These are phyloP conservation scores for Candida palmyrensis DNA, from an alignment of 805 yeast species.

Conservation along the genomic window DNA sequence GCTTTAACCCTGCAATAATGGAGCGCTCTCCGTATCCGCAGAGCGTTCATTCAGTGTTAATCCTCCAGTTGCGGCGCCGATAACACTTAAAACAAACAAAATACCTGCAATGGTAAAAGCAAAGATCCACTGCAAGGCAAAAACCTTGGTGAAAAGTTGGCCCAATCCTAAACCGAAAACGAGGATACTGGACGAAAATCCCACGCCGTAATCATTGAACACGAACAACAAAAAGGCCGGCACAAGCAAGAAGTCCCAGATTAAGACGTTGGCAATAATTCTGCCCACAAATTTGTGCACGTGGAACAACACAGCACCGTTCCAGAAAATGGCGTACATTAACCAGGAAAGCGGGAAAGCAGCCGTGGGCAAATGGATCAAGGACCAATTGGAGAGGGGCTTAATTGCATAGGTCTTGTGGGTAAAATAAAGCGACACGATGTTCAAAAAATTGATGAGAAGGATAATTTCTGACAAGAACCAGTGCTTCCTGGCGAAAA, in stretches of 20 bases:
- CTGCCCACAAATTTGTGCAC: constrained; percentile 57
- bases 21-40: constrained; percentile 29
- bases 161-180: constrained; percentile 64
- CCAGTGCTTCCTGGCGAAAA: constrained; percentile 57
- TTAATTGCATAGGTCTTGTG: constrained; percentile 57
- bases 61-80: constrained; percentile 39
- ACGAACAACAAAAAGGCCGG: constrained; percentile 55
- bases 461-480: constrained; percentile 55
- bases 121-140: constrained; percentile 85
- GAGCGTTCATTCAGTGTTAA: constrained; percentile 7
- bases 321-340: constrained; percentile 73
- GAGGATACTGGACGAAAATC: constrained; percentile 53
- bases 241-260: constrained; percentile 72
- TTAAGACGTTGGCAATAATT: constrained; percentile 62
- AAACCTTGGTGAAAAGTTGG: constrained; percentile 60
- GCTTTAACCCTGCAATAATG: constrained; percentile 23
- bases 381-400: constrained; percentile 47
- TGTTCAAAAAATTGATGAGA: constrained; percentile 54
- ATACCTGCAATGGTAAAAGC: constrained; percentile 62
- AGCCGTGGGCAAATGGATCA: constrained; percentile 59
- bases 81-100: constrained; percentile 46
- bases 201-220: constrained; percentile 68
- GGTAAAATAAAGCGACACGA: constrained; percentile 48
- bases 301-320: constrained; percentile 73
- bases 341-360: constrained; percentile 77